These are phyloP conservation scores for Sechiopsis laciniata DNA, from an alignment of 306 rosid genomes.

Conservation along the genomic window DNA sequence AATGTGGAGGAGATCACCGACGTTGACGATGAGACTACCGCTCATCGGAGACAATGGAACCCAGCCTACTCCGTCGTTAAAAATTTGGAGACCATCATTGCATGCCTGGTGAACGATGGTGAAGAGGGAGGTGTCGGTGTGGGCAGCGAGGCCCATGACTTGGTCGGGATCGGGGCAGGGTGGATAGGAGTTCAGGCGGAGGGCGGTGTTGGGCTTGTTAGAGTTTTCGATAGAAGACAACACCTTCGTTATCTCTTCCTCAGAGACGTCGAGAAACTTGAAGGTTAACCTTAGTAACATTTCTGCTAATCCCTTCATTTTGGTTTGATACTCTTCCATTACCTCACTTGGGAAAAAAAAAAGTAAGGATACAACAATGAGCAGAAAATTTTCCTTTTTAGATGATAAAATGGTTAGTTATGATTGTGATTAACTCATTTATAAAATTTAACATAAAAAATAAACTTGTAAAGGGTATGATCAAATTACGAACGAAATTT, in stretches of 20 bases:
- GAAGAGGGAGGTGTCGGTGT: conserved; percentile 45
- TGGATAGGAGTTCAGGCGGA: conserved; percentile 45
- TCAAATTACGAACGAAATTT: no score
- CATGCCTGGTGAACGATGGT: conserved; percentile 36
- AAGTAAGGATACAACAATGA: neutral
- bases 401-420: no score
- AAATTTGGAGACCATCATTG: conserved; percentile 35
- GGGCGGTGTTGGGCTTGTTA: neutral
- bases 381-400: no score
- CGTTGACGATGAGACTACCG: conserved; percentile 39
- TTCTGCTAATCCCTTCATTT: conserved; percentile 31
- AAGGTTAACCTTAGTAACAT: conserved; percentile 27
- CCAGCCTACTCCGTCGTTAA: conserved; percentile 32
- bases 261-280: conserved; percentile 29
- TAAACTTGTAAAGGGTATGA: no score
- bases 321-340: conserved; percentile 39
- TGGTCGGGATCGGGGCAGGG: conserved; percentile 39
- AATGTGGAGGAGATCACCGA: conserved; percentile 46
- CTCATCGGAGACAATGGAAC: conserved; percentile 28
- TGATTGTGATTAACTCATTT: no score
- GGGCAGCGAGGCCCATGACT: conserved; percentile 55
- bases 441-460: no score
- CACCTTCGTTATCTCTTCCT: conserved; percentile 19
- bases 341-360: conserved; percentile 15
- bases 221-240: neutral